phyloP scores from a whole-genome alignment of 495 filamentous ascomycete genomes.

The Xylaria venustula region DNA sequence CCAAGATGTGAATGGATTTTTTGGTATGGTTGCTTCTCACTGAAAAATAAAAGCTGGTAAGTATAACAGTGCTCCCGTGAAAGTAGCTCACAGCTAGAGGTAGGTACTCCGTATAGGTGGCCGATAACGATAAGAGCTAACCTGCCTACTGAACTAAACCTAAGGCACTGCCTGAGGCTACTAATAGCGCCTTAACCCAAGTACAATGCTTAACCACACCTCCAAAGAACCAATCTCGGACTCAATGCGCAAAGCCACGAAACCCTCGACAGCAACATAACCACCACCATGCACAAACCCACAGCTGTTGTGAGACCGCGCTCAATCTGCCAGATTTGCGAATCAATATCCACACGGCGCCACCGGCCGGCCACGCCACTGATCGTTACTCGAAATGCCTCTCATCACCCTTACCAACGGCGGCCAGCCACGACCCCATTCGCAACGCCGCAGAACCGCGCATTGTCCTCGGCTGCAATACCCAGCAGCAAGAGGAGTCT shows the following conservation, averaged over 20 bases:
- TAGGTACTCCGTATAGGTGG: too few relatives aligned
- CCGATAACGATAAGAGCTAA: slow-evolving; percentile 5
- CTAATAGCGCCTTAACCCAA: too few relatives aligned
- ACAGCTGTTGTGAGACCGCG: slow-evolving; percentile 14
- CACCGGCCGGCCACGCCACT: slow-evolving; percentile 13
- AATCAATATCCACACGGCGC: slow-evolving; percentile 20
- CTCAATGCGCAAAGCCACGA: background rate
- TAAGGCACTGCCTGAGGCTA: too few relatives aligned
- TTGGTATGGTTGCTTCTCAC: too few relatives aligned
- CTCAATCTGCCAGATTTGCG: slow-evolving; percentile 28
- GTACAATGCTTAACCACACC: too few relatives aligned
- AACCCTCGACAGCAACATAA: background rate
- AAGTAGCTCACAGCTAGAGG: too few relatives aligned
- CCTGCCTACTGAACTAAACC: too few relatives aligned
- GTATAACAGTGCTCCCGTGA: too few relatives aligned
- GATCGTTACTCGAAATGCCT: slow-evolving; percentile 9
- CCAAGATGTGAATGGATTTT: too few relatives aligned
- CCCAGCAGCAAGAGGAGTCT: slow-evolving; percentile 10
- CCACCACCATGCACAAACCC: slow-evolving; percentile 18
- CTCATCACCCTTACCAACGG: background rate
- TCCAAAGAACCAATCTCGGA: too few relatives aligned
- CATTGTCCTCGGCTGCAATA: slow-evolving; percentile 13
- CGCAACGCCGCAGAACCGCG: background rate
- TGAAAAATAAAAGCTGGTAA: too few relatives aligned
- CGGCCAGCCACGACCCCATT: slow-evolving; percentile 2